Evolutionary conservation across 306 rosid genomes (phyloP).

Genomic region (Vigna mungo): DNA sequence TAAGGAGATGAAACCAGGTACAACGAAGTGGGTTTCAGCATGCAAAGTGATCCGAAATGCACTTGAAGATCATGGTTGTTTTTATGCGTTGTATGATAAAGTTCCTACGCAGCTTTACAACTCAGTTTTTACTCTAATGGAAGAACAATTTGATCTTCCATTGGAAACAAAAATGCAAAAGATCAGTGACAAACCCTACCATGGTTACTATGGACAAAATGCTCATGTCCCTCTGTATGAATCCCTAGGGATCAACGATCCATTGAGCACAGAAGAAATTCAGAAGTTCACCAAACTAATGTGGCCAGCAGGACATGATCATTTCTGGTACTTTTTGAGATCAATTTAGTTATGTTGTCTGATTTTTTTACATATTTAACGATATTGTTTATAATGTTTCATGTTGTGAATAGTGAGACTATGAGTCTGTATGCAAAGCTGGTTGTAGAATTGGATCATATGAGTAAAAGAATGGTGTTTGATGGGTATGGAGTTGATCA

Average conservation of each 20-base stretch:
- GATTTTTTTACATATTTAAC: too few relatives aligned
- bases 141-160: constrained; percentile 48
- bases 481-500: constrained; percentile 45
- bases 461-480: constrained; percentile 38
- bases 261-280: constrained; percentile 26
- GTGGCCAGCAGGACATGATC: constrained; percentile 52
- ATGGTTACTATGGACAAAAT: constrained; percentile 39
- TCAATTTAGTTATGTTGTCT: not conserved
- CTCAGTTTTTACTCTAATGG: constrained; percentile 43
- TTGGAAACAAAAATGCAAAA: constrained; percentile 44
- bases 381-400: not conserved
- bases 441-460: constrained; percentile 48
- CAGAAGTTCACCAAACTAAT: constrained; percentile 40
- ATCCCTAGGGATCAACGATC: constrained; percentile 37
- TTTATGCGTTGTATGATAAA: constrained; percentile 34
- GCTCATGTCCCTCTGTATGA: constrained; percentile 28
- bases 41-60: constrained; percentile 40
- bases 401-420: constrained; percentile 37
- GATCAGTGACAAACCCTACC: constrained; percentile 38
- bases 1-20: constrained; percentile 37
- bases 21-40: constrained; percentile 35
- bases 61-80: constrained; percentile 46
- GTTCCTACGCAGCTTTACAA: constrained; percentile 43
- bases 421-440: constrained; percentile 41
- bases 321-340: constrained; percentile 41